A percentile compares a stretch with the other conserved stretches of the same genome.
phyloP scores from a whole-genome alignment of 2,329 filamentous ascomycete genomes.

The Fusarium dimerum region DNA sequence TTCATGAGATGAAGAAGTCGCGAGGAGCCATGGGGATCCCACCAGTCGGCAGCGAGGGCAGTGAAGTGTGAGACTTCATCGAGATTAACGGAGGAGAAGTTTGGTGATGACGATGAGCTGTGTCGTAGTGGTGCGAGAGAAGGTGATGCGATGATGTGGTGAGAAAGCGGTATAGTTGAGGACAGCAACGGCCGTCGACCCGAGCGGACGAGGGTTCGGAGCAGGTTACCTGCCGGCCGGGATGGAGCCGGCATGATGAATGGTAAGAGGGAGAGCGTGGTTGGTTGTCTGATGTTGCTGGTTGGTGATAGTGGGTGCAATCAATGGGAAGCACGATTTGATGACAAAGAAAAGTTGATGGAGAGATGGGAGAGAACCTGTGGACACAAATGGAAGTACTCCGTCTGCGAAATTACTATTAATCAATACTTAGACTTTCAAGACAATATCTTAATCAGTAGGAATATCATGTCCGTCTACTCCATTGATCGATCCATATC shows the following conservation, averaged over 20 bases:
- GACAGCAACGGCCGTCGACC: constrained; percentile 3
- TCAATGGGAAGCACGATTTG: constrained; percentile 7
- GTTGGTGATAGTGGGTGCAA: constrained; percentile 16
- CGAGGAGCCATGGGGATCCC: constrained; percentile 92
- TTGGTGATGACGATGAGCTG: constrained; percentile 24
- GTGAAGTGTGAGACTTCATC: constrained; percentile 94
- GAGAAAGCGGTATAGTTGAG: constrained; percentile 7
- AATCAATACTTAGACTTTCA: not conserved
- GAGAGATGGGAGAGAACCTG: constrained; percentile 6
- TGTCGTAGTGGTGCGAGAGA: constrained; percentile 11
- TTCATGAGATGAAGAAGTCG: constrained; percentile 97
- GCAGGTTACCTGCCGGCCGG: constrained; percentile 21
- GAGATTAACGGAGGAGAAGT: constrained; percentile 75
- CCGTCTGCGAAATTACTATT: too few species aligned
- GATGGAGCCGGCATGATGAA: constrained; percentile 27
- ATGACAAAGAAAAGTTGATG: constrained; percentile 18
- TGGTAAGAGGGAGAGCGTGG: constrained; percentile 9
- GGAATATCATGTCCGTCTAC: not conserved
- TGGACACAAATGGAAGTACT: not conserved
- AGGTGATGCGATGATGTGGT: constrained; percentile 4
- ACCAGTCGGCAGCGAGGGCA: constrained; percentile 90
- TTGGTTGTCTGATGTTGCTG: constrained; percentile 2
- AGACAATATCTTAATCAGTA: too few species aligned
- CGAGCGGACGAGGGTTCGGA: constrained; percentile 21
- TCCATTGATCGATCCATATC: not conserved